Conservation (phyloP, 106 monocot genomes). For the Xerophyta viscosa region DNA sequence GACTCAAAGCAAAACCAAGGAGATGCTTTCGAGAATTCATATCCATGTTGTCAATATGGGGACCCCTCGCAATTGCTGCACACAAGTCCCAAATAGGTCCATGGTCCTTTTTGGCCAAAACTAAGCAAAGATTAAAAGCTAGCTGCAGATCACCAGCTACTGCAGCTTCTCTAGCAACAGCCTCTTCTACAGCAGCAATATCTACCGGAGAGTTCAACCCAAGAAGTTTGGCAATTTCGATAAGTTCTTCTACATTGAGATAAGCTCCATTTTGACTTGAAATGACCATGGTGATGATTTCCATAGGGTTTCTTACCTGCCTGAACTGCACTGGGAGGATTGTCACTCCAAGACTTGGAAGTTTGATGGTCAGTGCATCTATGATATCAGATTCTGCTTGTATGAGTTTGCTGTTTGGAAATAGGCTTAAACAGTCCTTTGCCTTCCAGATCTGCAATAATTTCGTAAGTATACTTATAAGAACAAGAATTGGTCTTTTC, state of each 20-base stretch:
- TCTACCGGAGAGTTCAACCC: conserved; percentile 73
- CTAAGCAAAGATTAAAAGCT: conserved; percentile 79
- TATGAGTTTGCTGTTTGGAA: conserved; percentile 61
- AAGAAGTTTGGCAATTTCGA: conserved; percentile 77
- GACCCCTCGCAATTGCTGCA: conserved; percentile 90
- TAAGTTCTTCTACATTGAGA: conserved; percentile 82
- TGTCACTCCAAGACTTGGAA: conserved; percentile 88
- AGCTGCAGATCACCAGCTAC: conserved; percentile 80
- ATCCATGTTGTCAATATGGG: conserved; percentile 74
- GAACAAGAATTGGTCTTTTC: no score
- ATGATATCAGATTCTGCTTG: conserved; percentile 78
- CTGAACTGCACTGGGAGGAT: conserved; percentile 87
- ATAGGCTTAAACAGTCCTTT: conserved; percentile 75
- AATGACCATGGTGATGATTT: conserved; percentile 73
- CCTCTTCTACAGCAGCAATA: conserved; percentile 67
- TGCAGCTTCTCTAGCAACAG: conserved; percentile 86
- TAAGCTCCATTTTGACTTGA: conserved; percentile 72
- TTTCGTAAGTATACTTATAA: not conserved
- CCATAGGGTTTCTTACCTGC: conserved; percentile 87
- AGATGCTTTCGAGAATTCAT: conserved; percentile 58
- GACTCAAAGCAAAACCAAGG: conserved; percentile 79
- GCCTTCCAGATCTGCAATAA: conserved; percentile 86
- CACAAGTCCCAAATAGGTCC: conserved; percentile 89
- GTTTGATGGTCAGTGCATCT: conserved; percentile 74
- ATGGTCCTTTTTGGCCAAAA: conserved; percentile 74